A percentile compares a stretch with the other conserved stretches of the same genome.
Conservation (phyloP, 2,329 filamentous ascomycete species). For the Hypoxylon sp. region DNA sequence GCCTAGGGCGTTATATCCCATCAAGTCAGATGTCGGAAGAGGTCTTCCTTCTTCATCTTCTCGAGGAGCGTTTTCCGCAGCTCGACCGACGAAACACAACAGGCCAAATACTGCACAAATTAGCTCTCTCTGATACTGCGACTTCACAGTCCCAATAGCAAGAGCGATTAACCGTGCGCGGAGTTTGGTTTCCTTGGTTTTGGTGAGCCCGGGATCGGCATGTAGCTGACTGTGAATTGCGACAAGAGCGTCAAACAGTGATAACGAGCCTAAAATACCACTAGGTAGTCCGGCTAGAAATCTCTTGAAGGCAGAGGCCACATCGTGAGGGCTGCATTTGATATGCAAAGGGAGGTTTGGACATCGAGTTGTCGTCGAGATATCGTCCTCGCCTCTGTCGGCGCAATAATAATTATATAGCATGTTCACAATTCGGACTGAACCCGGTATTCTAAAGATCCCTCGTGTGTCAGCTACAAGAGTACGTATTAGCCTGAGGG, state of each 20-base stretch:
- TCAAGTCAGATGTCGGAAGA: conserved; percentile 68
- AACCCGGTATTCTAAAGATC: conserved; percentile 74
- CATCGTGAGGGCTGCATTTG: conserved; percentile 70
- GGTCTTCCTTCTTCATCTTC: conserved; percentile 66
- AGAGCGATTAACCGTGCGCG: conserved; percentile 75
- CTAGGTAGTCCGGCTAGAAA: conserved; percentile 73
- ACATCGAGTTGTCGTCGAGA: conserved; percentile 69
- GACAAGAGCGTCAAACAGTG: conserved; percentile 72
- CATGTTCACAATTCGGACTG: conserved; percentile 65
- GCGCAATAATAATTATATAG: conserved; percentile 74
- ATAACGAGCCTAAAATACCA: conserved; percentile 73
- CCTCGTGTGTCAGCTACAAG: conserved; percentile 63
- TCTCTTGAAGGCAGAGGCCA: conserved; percentile 75
- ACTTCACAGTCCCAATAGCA: conserved; percentile 70
- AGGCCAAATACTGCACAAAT: conserved; percentile 77
- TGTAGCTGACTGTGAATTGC: conserved; percentile 70
- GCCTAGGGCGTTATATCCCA: conserved; percentile 73
- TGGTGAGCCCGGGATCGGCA: conserved; percentile 63
- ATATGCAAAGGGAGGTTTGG: conserved; percentile 72
- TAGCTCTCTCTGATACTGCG: conserved; percentile 70
- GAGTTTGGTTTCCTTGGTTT: conserved; percentile 67
- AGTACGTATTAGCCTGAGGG: conserved; percentile 38
- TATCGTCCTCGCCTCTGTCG: conserved; percentile 61
- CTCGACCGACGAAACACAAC: conserved; percentile 69
- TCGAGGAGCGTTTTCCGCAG: conserved; percentile 65